Evolutionary conservation across 2,329 filamentous ascomycete genomes (phyloP).

Genomic region (Venturia asperata): DNA sequence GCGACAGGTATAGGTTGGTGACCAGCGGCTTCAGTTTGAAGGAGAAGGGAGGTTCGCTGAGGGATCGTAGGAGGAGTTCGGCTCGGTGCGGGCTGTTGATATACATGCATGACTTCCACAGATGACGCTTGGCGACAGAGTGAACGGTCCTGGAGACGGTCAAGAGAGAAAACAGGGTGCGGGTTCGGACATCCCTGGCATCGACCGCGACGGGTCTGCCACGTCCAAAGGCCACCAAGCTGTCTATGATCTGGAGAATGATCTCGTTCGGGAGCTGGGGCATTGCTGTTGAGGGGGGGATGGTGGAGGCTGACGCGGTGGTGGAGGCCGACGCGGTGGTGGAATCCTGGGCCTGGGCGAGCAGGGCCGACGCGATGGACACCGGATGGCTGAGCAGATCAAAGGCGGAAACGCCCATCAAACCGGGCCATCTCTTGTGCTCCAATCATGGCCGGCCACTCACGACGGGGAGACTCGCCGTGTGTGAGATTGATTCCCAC

Average conservation of each 20-base stretch:
- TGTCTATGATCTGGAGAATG: conserved; percentile 27
- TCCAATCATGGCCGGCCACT: no score
- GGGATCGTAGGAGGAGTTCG: conserved; percentile 30
- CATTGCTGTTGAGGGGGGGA: neutral
- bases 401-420: no score
- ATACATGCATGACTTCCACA: conserved; percentile 42
- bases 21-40: conserved; percentile 19
- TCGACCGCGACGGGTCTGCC: conserved; percentile 27
- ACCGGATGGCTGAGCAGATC: neutral
- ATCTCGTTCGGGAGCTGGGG: conserved; percentile 26
- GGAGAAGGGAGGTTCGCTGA: conserved; percentile 27
- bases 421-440: no score
- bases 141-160: conserved; percentile 41
- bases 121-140: conserved; percentile 35
- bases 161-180: conserved; percentile 41
- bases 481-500: neutral
- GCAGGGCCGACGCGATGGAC: neutral
- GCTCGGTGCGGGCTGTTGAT: conserved; percentile 37
- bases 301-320: neutral
- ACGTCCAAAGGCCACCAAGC: conserved; percentile 21
- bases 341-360: neutral
- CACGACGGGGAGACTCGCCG: neutral
- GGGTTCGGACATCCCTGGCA: conserved; percentile 34
- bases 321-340: neutral
- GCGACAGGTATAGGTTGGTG: neutral